Conservation (phyloP, 768 basidiomycete species). For the Leccinum sublutescens region DNA sequence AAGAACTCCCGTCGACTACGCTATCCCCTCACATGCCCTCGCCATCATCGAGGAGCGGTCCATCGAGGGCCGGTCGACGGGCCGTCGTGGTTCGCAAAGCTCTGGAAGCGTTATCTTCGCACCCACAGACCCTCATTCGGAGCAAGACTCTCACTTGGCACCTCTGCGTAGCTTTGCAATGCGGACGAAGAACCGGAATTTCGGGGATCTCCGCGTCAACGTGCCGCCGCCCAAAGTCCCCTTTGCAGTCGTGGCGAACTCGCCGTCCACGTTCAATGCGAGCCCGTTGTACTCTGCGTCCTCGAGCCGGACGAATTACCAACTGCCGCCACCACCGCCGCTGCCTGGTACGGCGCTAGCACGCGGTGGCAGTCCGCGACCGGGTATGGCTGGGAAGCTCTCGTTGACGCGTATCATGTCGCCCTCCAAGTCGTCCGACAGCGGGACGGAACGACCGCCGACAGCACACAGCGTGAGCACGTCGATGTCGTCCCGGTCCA, state of each 20-base stretch:
- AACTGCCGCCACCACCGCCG: neutral
- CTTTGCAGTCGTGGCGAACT: constrained; percentile 17
- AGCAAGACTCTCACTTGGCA: constrained; percentile 22
- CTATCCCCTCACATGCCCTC: constrained; percentile 24
- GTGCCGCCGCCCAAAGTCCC: constrained; percentile 21
- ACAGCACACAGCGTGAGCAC: constrained; percentile 22
- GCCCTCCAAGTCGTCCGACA: constrained; percentile 12
- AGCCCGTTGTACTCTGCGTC: neutral
- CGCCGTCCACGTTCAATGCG: constrained; percentile 15
- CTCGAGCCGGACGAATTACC: neutral
- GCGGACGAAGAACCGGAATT: constrained; percentile 27
- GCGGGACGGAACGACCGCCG: constrained; percentile 5
- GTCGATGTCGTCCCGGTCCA: constrained; percentile 7
- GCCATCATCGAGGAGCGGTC: constrained; percentile 41
- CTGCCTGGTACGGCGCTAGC: neutral
- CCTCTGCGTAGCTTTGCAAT: constrained; percentile 2
- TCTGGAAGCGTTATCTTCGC: constrained; percentile 27
- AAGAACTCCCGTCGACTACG: constrained; percentile 34
- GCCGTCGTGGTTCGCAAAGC: constrained; percentile 15
- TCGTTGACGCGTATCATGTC: constrained; percentile 31
- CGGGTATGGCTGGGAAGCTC: constrained; percentile 16
- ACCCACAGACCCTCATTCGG: constrained; percentile 12
- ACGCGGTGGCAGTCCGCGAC: neutral
- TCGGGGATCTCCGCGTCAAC: constrained; percentile 31
- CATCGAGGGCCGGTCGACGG: constrained; percentile 16